Evolutionary conservation across 345 rosid species (phyloP), one percentile per base, ranked within the genome.

Genomic region (Excoecaria agallocha): DNA sequence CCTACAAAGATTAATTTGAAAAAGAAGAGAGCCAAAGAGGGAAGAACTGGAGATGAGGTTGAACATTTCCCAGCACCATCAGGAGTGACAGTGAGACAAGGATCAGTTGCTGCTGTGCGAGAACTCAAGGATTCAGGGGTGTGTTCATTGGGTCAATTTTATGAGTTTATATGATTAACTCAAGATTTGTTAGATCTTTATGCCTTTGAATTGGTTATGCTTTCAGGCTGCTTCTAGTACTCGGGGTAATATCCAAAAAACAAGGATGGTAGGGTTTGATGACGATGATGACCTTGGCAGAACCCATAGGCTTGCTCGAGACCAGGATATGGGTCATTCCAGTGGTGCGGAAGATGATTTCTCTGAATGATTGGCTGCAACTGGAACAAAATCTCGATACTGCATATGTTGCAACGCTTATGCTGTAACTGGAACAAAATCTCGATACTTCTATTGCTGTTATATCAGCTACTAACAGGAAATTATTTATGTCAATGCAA

Each of bases 31-130:
- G 89, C 98, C 49, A 83, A 81, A 54, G 99, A 91, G 79, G 98
- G 97, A 76, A 90, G 94, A 82, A 77, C 93, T 19, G 81, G 82
- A 11, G 97, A 95, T 37, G 99, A 95, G 76, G 78, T 89, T 30
- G 99, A 93, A 81, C 97, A 93, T 79, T 90, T 91, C 67, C 91
- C 97, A 10, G 85, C 80, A 69, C 99, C 99, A 45, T 86, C 94
- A 72, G 82, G 86, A 78, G 80, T 95, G 51, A 91, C 94, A 12
- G 89, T 90, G 37, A 89, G 98, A 89, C 75, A 80, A 49, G 83
- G 96, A 74, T 65, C 88, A 30, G 74, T 78, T 56, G 92, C 88
- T 58, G 81, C 89, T 61, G 83, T 86, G 16, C 85, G 86, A 51
- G 96, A 95, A 83, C 81, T 82, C 78, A 88, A 87, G 75, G 97